Evolutionary conservation across 108 stramenopile genomes (phyloP).

Genomic region (Fistulifera pelliculosa): DNA sequence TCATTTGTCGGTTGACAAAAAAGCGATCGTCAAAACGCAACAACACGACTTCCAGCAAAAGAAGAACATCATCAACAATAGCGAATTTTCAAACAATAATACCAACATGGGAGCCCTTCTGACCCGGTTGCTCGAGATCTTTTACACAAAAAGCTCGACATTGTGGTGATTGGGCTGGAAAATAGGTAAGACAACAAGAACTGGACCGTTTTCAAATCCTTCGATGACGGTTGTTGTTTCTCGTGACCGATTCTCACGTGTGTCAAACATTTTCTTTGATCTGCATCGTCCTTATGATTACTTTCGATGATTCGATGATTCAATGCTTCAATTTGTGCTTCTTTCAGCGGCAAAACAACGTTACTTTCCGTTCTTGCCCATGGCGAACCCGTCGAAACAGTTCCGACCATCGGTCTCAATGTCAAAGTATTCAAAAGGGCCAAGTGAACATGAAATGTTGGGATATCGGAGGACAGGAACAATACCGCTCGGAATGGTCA

Average conservation of each 20-base stretch:
- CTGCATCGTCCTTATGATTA: background rate
- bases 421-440: conserved; percentile 91
- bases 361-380: conserved; percentile 89
- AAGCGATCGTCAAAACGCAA: no score
- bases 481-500: conserved; percentile 90
- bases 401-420: conserved; percentile 93
- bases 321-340: no score
- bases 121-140: conserved; percentile 61
- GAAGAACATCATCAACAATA: background rate
- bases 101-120: conserved; percentile 66
- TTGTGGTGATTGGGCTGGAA: conserved; percentile 91
- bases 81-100: no score
- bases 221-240: no score
- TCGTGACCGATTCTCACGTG: no score
- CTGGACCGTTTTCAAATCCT: no score
- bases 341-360: conserved; percentile 83
- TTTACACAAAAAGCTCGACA: conserved; percentile 97
- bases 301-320: background rate
- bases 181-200: conserved; percentile 35
- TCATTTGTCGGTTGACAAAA: no score
- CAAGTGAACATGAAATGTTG: conserved; percentile 96
- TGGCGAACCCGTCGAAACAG: conserved; percentile 89
- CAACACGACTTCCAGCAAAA: no score
- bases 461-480: conserved; percentile 90
- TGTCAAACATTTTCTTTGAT: no score